phyloP scores from a whole-genome alignment of 371 early-diverging fungal genomes.

The Apophysomyces ossiformis region DNA sequence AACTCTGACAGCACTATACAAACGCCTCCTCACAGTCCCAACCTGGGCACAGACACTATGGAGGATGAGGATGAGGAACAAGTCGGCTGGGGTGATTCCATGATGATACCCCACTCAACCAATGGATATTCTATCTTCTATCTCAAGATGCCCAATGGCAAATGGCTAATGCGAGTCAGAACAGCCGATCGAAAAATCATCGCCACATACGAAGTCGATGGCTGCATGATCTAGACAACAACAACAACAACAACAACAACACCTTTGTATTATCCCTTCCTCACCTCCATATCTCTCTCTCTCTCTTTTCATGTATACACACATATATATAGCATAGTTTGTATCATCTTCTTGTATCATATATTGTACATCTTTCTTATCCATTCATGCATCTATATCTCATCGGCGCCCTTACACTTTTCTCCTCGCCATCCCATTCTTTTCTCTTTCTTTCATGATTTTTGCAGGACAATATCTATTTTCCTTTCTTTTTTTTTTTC shows the following conservation, averaged over 20 bases:
- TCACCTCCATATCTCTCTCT: too few species aligned
- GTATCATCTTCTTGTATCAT: slow-evolving; percentile 3
- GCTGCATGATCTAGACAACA: slow-evolving; percentile 34
- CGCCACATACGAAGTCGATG: slow-evolving; percentile 41
- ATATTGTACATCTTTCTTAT: slow-evolving; percentile 6
- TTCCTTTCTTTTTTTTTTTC: neutral
- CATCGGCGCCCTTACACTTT: neutral
- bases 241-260: neutral
- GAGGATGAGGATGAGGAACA: neutral
- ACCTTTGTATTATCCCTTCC: neutral
- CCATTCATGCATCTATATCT: neutral
- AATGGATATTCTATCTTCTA: slow-evolving; percentile 45
- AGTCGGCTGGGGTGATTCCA: neutral
- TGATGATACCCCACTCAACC: neutral
- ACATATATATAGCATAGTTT: neutral
- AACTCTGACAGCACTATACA: neutral
- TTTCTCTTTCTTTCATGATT: neutral
- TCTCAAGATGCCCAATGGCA: slow-evolving; percentile 41
- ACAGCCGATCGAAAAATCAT: slow-evolving; percentile 38
- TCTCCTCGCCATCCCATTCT: neutral
- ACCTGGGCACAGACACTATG: neutral
- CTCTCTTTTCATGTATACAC: too few species aligned
- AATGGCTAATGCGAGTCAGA: slow-evolving; percentile 39
- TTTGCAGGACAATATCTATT: neutral
- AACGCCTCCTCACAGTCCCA: neutral